phyloP scores from a whole-genome alignment of 768 basidiomycete genomes.

The Tylopilus sp. region DNA sequence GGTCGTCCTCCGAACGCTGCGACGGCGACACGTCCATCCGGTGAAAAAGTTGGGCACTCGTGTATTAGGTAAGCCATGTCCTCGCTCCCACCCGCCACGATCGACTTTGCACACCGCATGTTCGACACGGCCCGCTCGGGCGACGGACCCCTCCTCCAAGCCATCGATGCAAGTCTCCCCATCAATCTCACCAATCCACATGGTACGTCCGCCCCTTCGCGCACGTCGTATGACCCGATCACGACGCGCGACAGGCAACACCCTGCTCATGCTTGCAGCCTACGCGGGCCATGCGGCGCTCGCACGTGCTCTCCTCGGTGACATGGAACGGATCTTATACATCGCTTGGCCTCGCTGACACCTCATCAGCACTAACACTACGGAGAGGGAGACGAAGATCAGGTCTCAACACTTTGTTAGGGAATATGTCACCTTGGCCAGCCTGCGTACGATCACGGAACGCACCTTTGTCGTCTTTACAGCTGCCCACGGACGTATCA shows the following conservation, averaged over 20 bases:
- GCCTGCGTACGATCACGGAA: too few relatives aligned
- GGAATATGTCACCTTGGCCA: too few relatives aligned
- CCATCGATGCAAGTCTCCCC: conserved; percentile 67
- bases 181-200: conserved; percentile 69
- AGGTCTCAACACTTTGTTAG: too few relatives aligned
- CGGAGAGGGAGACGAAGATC: too few relatives aligned
- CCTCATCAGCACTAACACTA: too few relatives aligned
- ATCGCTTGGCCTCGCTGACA: too few relatives aligned
- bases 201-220: conserved; percentile 37
- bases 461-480: too few relatives aligned
- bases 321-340: too few relatives aligned
- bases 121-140: conserved; percentile 73
- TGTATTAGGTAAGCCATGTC: background rate
- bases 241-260: conserved; percentile 50
- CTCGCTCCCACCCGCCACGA: conserved; percentile 34
- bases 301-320: too few relatives aligned
- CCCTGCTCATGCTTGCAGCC: conserved; percentile 74
- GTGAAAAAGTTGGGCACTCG: too few relatives aligned
- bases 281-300: conserved; percentile 65
- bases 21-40: conserved; percentile 12
- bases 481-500: too few relatives aligned
- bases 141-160: conserved; percentile 47
- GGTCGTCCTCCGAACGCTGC: conserved; percentile 1
- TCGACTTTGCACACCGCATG: conserved; percentile 61
- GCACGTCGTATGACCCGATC: background rate